phyloP scores from a whole-genome alignment of 169 alveolate species.

The Plasmodium relictum region DNA sequence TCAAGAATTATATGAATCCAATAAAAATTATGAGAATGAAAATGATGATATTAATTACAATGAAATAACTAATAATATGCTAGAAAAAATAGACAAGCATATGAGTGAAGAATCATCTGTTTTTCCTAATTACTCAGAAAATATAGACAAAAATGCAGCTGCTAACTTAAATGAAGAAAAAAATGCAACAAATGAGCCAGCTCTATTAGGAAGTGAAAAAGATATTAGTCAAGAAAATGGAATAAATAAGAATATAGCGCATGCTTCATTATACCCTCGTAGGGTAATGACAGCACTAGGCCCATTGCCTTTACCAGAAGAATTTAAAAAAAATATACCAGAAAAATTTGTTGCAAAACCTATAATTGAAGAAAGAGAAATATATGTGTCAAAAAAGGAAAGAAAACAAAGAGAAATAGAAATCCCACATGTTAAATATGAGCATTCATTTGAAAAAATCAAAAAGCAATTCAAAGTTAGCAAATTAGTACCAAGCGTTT shows the following conservation, averaged over 20 bases:
- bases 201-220: conserved; percentile 3
- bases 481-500: conserved; percentile 85
- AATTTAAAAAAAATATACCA: conserved; percentile 87
- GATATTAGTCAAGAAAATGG: background rate
- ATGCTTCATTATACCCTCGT: conserved; percentile 81
- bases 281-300: conserved; percentile 91
- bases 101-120: conserved; percentile 42
- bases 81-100: conserved; percentile 66
- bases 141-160: background rate
- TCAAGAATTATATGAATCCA: conserved; percentile 9
- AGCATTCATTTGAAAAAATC: conserved; percentile 87
- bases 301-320: conserved; percentile 89
- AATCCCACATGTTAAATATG: conserved; percentile 90
- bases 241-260: conserved; percentile 50
- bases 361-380: conserved; percentile 88
- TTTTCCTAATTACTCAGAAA: conserved; percentile 1
- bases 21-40: conserved; percentile 7
- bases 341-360: conserved; percentile 91
- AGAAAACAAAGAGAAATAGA: conserved; percentile 89
- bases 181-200: background rate
- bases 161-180: background rate
- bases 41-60: conserved; percentile 46
- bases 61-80: conserved; percentile 39
- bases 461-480: conserved; percentile 83
- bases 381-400: conserved; percentile 88